Evolutionary conservation across 345 rosid genomes (phyloP), one percentile per base, ranked within the genome.

Genomic region (Moricandia arvensis): DNA sequence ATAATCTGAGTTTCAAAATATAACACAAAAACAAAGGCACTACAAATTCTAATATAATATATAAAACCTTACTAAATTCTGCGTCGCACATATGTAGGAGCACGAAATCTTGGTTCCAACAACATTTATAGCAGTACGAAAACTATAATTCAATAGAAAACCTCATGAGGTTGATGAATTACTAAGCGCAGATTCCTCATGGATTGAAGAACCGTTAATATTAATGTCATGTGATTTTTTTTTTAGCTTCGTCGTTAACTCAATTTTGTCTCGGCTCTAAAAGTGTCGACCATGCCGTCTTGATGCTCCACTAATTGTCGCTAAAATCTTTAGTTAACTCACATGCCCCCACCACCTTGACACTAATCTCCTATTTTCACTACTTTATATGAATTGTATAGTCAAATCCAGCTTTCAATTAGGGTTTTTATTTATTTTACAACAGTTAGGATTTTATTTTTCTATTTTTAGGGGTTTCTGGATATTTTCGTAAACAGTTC

Each of bases 261-360:
- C 34, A 76, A 27, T 27, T 53, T 76, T 63, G 75, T 63, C 37
- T 51, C 29, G n/a, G 29, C 59, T 54, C 21, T 51, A 1, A 60
- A 21, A 68, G 67, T 27, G 47, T 68, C 24, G 53, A 62, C 73
- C 24, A 76, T 61, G 51, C 70, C 65, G 27, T 60, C 63, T 75
- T 76, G 63, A 76, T 41, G 75, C 65, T 62, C 75, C 75, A 76
- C 71, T 76, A 63, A 76, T 30, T 30, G 18, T 21, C 10, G 13
- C 30, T 53, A 62, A 69, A 21, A 54, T 38, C 57, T 54, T 76
- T 76, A 38, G 7, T 62, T 76, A 49, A 76, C 63, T 69, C 65
- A 30, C 37, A 76, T 30, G 66, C n/a, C 70, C 71, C 80, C 71
- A 76, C 75, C 75, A 69, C 71, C 55, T 76, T 63, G 59, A 41